Percentiles rank a stretch among this genome's conserved stretches.
These are phyloP conservation scores for Tephrocybe sp. DNA, from an alignment of 768 basidiomycete species.

Conservation along the genomic window DNA sequence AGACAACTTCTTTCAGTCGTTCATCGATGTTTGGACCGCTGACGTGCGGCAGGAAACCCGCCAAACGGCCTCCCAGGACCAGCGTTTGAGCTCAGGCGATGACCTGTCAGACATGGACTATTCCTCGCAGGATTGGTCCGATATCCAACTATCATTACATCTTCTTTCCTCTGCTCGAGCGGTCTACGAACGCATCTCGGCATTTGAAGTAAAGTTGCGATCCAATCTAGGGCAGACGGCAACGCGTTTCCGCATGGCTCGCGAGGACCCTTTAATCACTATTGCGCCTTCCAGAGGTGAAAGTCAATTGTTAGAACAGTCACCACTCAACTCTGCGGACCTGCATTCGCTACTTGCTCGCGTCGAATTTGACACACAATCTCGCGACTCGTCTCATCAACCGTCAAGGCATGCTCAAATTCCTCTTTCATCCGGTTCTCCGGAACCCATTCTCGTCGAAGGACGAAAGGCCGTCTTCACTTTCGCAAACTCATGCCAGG, in stretches of 20 bases:
- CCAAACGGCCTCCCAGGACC: conserved; percentile 26
- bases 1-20: conserved; percentile 68
- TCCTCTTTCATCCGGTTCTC: conserved; percentile 23
- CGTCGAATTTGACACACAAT: conserved; percentile 42
- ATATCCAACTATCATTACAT: conserved; percentile 81
- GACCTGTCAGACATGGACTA: conserved; percentile 86
- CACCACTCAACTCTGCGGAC: conserved; percentile 79
- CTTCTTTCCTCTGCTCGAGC: conserved; percentile 79
- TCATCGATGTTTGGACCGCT: conserved; percentile 64
- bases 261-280: conserved; percentile 52
- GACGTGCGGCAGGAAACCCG: conserved; percentile 43
- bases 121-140: conserved; percentile 83
- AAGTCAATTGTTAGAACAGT: conserved; percentile 77
- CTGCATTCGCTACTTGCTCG: conserved; percentile 61
- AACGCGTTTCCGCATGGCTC: conserved; percentile 54
- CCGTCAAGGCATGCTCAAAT: conserved; percentile 32
- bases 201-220: conserved; percentile 73
- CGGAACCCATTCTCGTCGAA: conserved; percentile 48
- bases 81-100: conserved; percentile 39
- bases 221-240: conserved; percentile 59
- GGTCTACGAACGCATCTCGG: conserved; percentile 62
- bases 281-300: conserved; percentile 66
- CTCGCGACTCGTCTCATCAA: conserved; percentile 21
- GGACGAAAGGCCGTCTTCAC: conserved; percentile 55
- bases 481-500: conserved; percentile 76